Evolutionary conservation across 805 yeast species (phyloP).

Genomic region (Wickerhamiella sorbophila): DNA sequence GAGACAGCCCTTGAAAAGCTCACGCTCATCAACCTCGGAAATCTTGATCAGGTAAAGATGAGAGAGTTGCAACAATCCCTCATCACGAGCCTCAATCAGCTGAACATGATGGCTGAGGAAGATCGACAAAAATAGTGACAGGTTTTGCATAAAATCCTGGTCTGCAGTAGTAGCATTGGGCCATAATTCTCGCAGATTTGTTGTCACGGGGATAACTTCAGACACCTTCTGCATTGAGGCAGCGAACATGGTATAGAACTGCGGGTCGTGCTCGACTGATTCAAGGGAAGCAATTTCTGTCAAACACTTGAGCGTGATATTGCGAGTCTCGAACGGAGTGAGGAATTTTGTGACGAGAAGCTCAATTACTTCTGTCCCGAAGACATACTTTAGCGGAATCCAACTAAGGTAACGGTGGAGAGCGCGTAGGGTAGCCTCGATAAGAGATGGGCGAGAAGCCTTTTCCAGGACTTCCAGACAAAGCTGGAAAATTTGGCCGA

Average conservation of each 20-base stretch:
- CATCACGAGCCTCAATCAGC: constrained; percentile 32
- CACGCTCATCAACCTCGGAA: constrained; percentile 88
- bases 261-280: constrained; percentile 37
- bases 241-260: constrained; percentile 56
- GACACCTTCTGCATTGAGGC: constrained; percentile 57
- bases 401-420: constrained; percentile 78
- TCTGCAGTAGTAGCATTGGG: constrained; percentile 63
- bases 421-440: constrained; percentile 71
- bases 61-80: constrained; percentile 48
- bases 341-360: constrained; percentile 64
- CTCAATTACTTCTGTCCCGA: constrained; percentile 69
- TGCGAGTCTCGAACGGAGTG: constrained; percentile 63
- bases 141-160: constrained; percentile 88
- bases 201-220: constrained; percentile 52
- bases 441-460: constrained; percentile 69
- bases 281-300: constrained; percentile 73
- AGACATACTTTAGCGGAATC: constrained; percentile 84
- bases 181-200: constrained; percentile 62
- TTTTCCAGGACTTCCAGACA: constrained; percentile 89
- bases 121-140: constrained; percentile 83
- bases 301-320: constrained; percentile 76
- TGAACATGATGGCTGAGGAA: constrained; percentile 69
- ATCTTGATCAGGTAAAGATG: constrained; percentile 72
- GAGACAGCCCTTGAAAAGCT: constrained; percentile 83
- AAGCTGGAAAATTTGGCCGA: constrained; percentile 80